These are phyloP conservation scores for Exophiala lecanii-corni DNA, from an alignment of 2,329 filamentous ascomycete genomes.

Conservation along the genomic window DNA sequence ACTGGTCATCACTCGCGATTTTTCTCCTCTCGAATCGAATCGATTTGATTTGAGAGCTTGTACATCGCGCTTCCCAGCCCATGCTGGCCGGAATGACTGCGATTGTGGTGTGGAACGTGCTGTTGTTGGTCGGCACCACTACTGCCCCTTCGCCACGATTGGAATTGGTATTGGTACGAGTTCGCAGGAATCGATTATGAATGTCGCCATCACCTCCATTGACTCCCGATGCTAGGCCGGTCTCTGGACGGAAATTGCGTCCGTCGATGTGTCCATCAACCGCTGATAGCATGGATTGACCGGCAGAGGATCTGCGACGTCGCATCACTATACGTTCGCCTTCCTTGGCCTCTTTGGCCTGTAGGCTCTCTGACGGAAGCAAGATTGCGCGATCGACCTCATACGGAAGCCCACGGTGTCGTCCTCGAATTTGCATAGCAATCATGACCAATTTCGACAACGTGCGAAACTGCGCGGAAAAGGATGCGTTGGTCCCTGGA, in stretches of 20 bases:
- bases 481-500: conserved; percentile 67
- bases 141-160: too few relatives aligned
- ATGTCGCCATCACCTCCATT: conserved; percentile 7
- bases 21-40: conserved; percentile 1
- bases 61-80: neutral
- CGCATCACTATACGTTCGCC: conserved; percentile 22
- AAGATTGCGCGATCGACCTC: conserved; percentile 66
- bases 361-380: conserved; percentile 48
- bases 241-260: conserved; percentile 19
- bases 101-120: neutral
- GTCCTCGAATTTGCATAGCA: conserved; percentile 62
- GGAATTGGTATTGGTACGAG: conserved; percentile 19
- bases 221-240: conserved; percentile 16
- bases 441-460: conserved; percentile 64
- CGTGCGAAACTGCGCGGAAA: conserved; percentile 74
- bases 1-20: neutral
- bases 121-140: too few relatives aligned
- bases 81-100: neutral
- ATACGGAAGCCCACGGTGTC: conserved; percentile 62
- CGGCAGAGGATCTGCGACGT: conserved; percentile 19
- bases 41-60: neutral
- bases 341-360: conserved; percentile 27
- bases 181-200: neutral
- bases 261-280: conserved; percentile 21
- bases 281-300: conserved; percentile 16